Base-by-base conservation (phyloP, 1,284 basidiomycete species). In the Cutaneotrichosporon sp. region DNA sequence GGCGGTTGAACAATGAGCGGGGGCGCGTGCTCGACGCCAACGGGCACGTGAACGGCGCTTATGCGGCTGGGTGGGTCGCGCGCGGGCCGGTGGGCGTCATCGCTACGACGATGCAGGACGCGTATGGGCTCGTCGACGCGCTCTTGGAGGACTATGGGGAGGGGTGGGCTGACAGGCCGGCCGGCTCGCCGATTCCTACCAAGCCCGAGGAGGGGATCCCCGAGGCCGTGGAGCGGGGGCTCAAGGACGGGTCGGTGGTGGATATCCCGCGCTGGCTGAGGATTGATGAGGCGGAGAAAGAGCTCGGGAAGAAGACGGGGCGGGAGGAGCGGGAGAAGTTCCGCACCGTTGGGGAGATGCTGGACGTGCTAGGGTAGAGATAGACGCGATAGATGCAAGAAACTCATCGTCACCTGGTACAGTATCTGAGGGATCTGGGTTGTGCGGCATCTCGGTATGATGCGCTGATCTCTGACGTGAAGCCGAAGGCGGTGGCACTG, bases 41-140 rank as follows among this genome's bases (percentile, higher is more conserved):
- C 6, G 77, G 76, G 5, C 57, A 68, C 22, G 66, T 84, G 2
- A 83, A 83, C 27, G 88, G 89, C 42, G 83, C 92, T n/a, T 98
- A 97, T 74, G 89, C 91, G 2, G 89, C 91, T 1, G 95, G 95
- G 3, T 99, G 97, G 97, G 89, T 92, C 0, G 90, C 93, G 0
- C 87, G 87, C 13, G 97, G 95, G 24, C 94, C 95, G 0, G 88
- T 87, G 50, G 95, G 97, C 6, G 94, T 99, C 14, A 85, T 99
- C 51, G 95, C 92, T 0, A 85, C 88, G 18, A 98, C 97, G 25
- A 95, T 99, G 93, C 87, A 92, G 78, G 87, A 97, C 76, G 92
- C 95, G 18, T 94, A 94, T 73, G 82, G 77, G 66, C 68, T 80
- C 67, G 66, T 75, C 29, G 63, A 69, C 42, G 25, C 60, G 16